Conservation (phyloP, 1,284 basidiomycete genomes). For the Microbotryum saponariae region DNA sequence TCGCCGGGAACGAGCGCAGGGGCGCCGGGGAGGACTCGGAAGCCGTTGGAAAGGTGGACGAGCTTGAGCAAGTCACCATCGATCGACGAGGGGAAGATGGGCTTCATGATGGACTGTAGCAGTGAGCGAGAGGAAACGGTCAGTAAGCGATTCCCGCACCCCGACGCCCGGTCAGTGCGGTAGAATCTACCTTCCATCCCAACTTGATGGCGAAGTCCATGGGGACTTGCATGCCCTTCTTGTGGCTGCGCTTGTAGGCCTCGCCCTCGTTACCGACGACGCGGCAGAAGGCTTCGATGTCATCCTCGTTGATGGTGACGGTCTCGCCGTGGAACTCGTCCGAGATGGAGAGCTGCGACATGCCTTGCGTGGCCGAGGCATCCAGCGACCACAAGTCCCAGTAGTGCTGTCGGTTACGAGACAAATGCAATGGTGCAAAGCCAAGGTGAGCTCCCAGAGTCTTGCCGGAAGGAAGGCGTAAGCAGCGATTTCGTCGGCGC, state of each 20-base stretch:
- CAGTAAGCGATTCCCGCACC: neutral
- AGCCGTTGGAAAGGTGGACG: slow-evolving; percentile 93
- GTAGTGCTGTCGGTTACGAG: slow-evolving; percentile 43
- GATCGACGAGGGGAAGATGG: slow-evolving; percentile 85
- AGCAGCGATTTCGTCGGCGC: slow-evolving; percentile 51
- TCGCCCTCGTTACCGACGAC: slow-evolving; percentile 90
- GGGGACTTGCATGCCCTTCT: slow-evolving; percentile 53
- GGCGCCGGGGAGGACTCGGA: slow-evolving; percentile 75
- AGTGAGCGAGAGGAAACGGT: neutral
- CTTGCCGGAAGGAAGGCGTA: slow-evolving; percentile 10
- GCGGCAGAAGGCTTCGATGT: slow-evolving; percentile 82
- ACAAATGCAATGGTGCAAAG: neutral
- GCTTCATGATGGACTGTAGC: slow-evolving; percentile 82
- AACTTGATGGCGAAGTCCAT: slow-evolving; percentile 99
- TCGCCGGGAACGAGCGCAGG: slow-evolving; percentile 75
- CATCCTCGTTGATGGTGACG: slow-evolving; percentile 64
- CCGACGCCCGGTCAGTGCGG: neutral
- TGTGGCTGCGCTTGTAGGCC: slow-evolving; percentile 71
- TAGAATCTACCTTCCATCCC: slow-evolving; percentile 75
- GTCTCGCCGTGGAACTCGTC: slow-evolving; percentile 76
- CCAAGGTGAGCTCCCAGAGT: neutral
- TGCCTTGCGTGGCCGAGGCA: slow-evolving; percentile 33
- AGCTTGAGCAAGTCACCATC: slow-evolving; percentile 91
- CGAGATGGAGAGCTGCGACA: slow-evolving; percentile 54
- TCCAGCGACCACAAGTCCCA: slow-evolving; percentile 96